These are phyloP conservation scores for Rusavskia elegans DNA, from an alignment of 495 filamentous ascomycete species.

Conservation along the genomic window DNA sequence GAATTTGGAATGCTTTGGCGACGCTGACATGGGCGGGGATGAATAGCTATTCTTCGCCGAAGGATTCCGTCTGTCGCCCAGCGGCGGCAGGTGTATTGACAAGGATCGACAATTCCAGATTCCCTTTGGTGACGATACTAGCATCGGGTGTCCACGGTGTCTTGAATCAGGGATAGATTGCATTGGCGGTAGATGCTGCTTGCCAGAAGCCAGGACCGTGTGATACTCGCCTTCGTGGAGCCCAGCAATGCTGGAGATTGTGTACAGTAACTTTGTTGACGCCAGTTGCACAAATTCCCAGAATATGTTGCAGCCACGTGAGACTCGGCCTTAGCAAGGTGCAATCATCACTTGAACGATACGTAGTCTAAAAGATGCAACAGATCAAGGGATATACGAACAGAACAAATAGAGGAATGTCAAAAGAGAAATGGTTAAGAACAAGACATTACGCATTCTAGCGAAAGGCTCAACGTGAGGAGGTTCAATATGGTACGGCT, in stretches of 20 bases:
- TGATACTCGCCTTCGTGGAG: too few species aligned
- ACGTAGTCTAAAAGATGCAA: too few species aligned
- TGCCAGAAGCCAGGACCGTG: neutral
- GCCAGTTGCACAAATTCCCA: too few species aligned
- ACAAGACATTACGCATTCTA: too few species aligned
- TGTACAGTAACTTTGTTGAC: too few species aligned
- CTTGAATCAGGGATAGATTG: constrained; percentile 9
- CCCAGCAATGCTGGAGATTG: too few species aligned
- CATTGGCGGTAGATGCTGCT: constrained; percentile 5
- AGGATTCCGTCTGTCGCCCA: constrained; percentile 5
- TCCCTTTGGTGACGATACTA: constrained; percentile 13
- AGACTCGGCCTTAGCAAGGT: too few species aligned
- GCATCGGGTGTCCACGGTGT: constrained; percentile 11
- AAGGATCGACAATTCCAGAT: constrained; percentile 14
- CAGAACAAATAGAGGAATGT: neutral
- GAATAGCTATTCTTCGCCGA: constrained; percentile 8
- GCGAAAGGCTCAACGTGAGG: neutral
- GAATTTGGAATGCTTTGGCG: constrained; percentile 12
- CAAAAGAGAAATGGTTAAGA: neutral
- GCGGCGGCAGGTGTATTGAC: constrained; percentile 15
- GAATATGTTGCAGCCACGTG: too few species aligned
- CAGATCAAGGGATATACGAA: neutral
- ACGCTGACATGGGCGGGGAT: constrained; percentile 17
- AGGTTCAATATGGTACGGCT: neutral
- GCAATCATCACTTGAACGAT: too few species aligned